Evolutionary conservation across 2,329 filamentous ascomycete species (phyloP).

Genomic region (Parascedosporium putredinis): DNA sequence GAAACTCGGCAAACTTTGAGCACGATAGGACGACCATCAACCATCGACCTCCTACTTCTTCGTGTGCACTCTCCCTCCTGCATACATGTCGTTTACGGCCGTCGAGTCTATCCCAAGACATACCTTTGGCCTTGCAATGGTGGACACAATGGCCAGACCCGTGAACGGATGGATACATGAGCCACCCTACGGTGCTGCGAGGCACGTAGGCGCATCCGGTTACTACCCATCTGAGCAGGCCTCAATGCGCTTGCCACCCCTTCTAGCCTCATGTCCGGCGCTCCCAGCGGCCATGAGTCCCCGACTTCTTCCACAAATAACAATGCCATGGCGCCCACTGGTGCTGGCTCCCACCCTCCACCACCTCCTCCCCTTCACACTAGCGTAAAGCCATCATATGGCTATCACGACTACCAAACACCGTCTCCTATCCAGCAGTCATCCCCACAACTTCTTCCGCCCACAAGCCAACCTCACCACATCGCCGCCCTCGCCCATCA

Average conservation of each 20-base stretch:
- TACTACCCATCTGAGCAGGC: constrained; percentile 19
- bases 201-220: constrained; percentile 14
- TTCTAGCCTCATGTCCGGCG: constrained; percentile 14
- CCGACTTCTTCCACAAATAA: neutral
- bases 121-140: constrained; percentile 20
- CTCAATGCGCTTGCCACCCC: constrained; percentile 17
- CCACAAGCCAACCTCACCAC: constrained; percentile 8
- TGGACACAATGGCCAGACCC: constrained; percentile 26
- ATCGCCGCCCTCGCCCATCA: constrained; percentile 4
- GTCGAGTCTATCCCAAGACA: constrained; percentile 17
- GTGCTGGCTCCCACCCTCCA: neutral
- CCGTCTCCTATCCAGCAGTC: constrained; percentile 15
- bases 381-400: constrained; percentile 9
- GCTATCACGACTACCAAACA: constrained; percentile 14
- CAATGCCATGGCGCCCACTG: constrained; percentile 7
- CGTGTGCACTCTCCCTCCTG: neutral
- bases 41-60: neutral
- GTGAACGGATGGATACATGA: constrained; percentile 18
- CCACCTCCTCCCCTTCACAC: constrained; percentile 3
- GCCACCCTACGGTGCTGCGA: constrained; percentile 17
- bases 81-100: constrained; percentile 21
- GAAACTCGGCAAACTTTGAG: neutral
- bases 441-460: constrained; percentile 11
- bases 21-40: neutral
- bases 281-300: constrained; percentile 11